phyloP scores from a whole-genome alignment of 2,329 filamentous ascomycete species.

The Paramyrothecium roridum region DNA sequence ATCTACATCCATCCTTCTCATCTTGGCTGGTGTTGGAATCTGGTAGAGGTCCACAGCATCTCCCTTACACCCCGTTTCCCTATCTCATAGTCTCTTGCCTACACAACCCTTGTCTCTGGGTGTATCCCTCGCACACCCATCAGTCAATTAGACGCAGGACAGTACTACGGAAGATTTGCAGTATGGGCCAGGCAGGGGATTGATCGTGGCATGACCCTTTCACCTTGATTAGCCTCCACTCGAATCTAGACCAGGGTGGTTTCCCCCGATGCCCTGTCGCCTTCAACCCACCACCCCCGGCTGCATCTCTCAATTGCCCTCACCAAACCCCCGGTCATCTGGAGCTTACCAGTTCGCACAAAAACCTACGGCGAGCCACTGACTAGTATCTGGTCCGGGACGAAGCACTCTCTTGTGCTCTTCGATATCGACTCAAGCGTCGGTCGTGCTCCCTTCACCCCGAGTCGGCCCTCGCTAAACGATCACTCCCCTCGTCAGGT shows the following conservation, averaged over 20 bases:
- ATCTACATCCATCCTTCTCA: too few relatives aligned
- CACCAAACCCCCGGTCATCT: neutral
- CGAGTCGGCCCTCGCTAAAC: conserved; percentile 15
- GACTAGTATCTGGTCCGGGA: conserved; percentile 26
- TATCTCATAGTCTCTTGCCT: neutral
- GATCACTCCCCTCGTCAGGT: conserved; percentile 22
- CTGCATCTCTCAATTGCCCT: conserved; percentile 35
- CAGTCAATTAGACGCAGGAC: neutral
- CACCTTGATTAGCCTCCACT: conserved; percentile 36
- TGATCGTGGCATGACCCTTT: conserved; percentile 27
- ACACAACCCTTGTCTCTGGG: neutral
- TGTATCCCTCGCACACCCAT: neutral
- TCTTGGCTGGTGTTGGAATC: too few relatives aligned
- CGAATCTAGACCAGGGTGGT: conserved; percentile 30
- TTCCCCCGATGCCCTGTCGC: conserved; percentile 29
- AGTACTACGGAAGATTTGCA: neutral
- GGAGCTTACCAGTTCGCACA: conserved; percentile 42
- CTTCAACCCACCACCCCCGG: conserved; percentile 19
- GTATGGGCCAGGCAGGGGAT: conserved; percentile 15
- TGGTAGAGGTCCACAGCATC: neutral
- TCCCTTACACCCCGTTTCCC: neutral
- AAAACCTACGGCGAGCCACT: conserved; percentile 43
- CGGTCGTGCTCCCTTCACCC: conserved; percentile 13
- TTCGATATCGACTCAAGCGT: conserved; percentile 21
- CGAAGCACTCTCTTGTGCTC: conserved; percentile 22